Evolutionary conservation across 805 yeast genomes (phyloP).

Genomic region (Sugiyamaella smithiae): DNA sequence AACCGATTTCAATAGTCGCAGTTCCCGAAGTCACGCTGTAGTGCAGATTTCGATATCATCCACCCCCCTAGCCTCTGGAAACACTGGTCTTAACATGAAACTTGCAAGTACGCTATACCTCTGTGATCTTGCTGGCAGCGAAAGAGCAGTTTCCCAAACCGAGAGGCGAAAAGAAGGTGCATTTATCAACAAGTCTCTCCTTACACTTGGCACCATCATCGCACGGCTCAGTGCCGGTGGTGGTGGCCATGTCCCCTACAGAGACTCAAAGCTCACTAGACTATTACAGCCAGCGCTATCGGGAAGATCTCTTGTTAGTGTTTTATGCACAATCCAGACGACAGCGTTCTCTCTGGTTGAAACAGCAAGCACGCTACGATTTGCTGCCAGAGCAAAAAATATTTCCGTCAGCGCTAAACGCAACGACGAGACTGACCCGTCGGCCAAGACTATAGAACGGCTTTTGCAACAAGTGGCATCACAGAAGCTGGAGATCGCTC

Average conservation of each 20-base stretch:
- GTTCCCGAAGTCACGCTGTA: conserved; percentile 91
- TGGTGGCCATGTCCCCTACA: conserved; percentile 75
- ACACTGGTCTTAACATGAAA: conserved; percentile 27
- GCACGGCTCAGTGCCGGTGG: conserved; percentile 59
- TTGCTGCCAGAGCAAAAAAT: conserved; percentile 92
- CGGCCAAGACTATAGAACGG: conserved; percentile 49
- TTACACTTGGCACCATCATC: conserved; percentile 91
- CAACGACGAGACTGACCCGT: conserved; percentile 40
- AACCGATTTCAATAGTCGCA: conserved; percentile 83
- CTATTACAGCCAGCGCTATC: conserved; percentile 87
- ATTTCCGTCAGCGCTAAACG: conserved; percentile 65
- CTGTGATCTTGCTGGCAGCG: conserved; percentile 98
- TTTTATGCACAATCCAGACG: conserved; percentile 80
- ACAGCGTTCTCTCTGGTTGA: conserved; percentile 63
- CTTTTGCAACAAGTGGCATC: conserved; percentile 58
- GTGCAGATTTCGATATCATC: conserved; percentile 59
- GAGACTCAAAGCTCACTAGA: conserved; percentile 91
- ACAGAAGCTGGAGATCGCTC: conserved; percentile 53
- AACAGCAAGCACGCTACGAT: conserved; percentile 80
- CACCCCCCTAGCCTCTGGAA: conserved; percentile 38
- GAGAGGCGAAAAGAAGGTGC: conserved; percentile 94
- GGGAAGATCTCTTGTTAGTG: conserved; percentile 79
- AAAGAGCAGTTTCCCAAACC: conserved; percentile 66
- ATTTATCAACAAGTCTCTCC: conserved; percentile 82
- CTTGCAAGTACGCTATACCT: conserved; percentile 63